Evolutionary conservation across 495 filamentous ascomycete genomes (phyloP), one percentile per base, ranked within the genome.

Genomic region (Penicillium cinerascens): DNA sequence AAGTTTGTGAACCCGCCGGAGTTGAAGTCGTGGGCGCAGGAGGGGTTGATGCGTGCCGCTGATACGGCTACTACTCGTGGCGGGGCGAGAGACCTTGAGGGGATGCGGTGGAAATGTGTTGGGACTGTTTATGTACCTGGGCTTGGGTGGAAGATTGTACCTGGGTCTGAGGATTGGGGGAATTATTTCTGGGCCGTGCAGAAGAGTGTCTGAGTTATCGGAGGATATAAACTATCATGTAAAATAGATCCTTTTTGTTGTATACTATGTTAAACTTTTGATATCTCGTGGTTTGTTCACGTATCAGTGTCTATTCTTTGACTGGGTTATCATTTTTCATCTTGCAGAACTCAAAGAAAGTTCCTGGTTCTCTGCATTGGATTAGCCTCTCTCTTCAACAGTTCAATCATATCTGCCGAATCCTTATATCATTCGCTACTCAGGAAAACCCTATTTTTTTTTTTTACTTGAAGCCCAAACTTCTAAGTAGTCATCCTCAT

Each of bases 151-250:
- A 92, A 77, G 75, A 84, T 89, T 71, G 87, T 96, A 2, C 62
- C 52, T 15, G 88, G 88, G 8, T 86, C 88, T 44, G 93, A 98
- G 76, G 84, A 81, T 65, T 82, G 88, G 70, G 93, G 93, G 29
- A 98, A 98, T 72, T 98, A 98, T 69, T 97, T 98, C 70, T 95
- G 96, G 71, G 93, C 82, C 36, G 82, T 95, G 26, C 83, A 86
- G 69, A 95, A 76, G 72, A 77, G 71, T 20, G 29, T 74, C 46
- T 72, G 54, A 56, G 38, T 21, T 18, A 4, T 44, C 26, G 11
- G 20, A 13, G 42, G 22, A 42, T 41, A 21, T 29, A 33, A 13
- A 13, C 29, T 33, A 11, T 6, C 11, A 5, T 33, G 29, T 33
- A 33, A 33, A 15, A 33, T 33, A 33, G 8, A 9, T 13, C 11